Percentiles rank a stretch among this genome's conserved stretches.
Evolutionary conservation across 768 basidiomycete species (phyloP).

Genomic region (Pleurotus djamor): DNA sequence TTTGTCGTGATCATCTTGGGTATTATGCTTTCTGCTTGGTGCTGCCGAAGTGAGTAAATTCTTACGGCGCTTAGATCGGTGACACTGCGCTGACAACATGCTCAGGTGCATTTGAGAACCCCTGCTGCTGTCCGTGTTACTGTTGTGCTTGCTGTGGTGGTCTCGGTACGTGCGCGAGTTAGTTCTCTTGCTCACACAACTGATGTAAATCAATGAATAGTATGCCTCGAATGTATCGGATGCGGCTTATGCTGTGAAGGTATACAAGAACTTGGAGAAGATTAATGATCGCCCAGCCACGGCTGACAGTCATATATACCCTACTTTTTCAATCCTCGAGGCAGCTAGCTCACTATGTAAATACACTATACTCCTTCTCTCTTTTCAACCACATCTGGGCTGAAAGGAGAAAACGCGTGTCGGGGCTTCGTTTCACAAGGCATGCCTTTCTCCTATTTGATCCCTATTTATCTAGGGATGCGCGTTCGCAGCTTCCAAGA

Average conservation of each 20-base stretch:
- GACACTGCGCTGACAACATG: not conserved
- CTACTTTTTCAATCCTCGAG: not conserved
- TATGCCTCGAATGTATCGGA: conserved; percentile 68
- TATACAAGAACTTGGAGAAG: conserved; percentile 14
- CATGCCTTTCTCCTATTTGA: too few relatives aligned
- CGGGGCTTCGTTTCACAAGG: too few relatives aligned
- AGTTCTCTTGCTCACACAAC: not conserved
- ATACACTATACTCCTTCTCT: too few relatives aligned
- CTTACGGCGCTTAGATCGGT: not conserved
- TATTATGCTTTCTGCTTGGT: conserved; percentile 66
- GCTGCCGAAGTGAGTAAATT: conserved; percentile 46
- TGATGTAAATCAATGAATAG: conserved; percentile 22
- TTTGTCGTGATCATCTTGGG: conserved; percentile 50
- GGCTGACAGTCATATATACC: not conserved
- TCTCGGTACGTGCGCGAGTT: conserved; percentile 37
- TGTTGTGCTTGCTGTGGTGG: conserved; percentile 73
- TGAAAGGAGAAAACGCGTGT: too few relatives aligned
- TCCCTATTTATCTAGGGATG: too few relatives aligned
- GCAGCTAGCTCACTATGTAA: too few relatives aligned
- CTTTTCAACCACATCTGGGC: too few relatives aligned
- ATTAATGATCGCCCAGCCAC: not conserved
- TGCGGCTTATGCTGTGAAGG: conserved; percentile 67
- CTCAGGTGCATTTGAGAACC: conserved; percentile 56
- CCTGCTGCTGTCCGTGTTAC: conserved; percentile 69
- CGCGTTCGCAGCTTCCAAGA: too few relatives aligned